phyloP scores from a whole-genome alignment of 2,329 filamentous ascomycete species.

The Bipolaris zeicola region DNA sequence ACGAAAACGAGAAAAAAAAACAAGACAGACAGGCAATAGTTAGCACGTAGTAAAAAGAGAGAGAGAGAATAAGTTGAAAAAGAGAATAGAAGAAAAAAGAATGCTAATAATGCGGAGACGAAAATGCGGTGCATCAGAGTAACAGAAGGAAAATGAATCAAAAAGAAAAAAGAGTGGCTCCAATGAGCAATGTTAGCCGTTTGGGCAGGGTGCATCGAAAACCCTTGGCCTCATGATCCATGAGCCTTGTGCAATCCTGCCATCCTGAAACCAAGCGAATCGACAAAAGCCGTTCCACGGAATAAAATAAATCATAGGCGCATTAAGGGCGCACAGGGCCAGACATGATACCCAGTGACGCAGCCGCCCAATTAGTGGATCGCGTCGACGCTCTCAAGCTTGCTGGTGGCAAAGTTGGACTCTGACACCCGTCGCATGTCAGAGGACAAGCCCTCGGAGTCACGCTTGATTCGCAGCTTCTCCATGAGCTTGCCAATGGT shows the following conservation, averaged over 20 bases:
- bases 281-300: constrained; percentile 12
- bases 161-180: constrained; percentile 16
- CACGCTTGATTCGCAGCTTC: constrained; percentile 75
- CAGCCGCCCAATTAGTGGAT: constrained; percentile 30
- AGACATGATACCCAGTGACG: constrained; percentile 12
- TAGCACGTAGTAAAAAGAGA: constrained; percentile 2
- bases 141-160: constrained; percentile 22
- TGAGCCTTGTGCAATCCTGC: constrained; percentile 25
- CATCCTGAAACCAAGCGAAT: constrained; percentile 23
- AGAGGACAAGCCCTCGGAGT: constrained; percentile 39
- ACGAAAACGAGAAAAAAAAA: constrained; percentile 20
- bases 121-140: constrained; percentile 23
- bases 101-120: constrained; percentile 43
- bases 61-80: constrained; percentile 18
- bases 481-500: constrained; percentile 83
- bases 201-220: constrained; percentile 12
- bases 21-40: constrained; percentile 10
- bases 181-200: constrained; percentile 19
- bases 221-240: constrained; percentile 21
- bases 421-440: constrained; percentile 46
- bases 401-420: constrained; percentile 37
- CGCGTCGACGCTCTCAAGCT: constrained; percentile 39
- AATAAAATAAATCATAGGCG: constrained; percentile 19
- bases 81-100: constrained; percentile 26
- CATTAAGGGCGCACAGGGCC: constrained; percentile 15